Evolutionary conservation across 2,329 filamentous ascomycete genomes (phyloP).

Genomic region (Monosporascus sp.): DNA sequence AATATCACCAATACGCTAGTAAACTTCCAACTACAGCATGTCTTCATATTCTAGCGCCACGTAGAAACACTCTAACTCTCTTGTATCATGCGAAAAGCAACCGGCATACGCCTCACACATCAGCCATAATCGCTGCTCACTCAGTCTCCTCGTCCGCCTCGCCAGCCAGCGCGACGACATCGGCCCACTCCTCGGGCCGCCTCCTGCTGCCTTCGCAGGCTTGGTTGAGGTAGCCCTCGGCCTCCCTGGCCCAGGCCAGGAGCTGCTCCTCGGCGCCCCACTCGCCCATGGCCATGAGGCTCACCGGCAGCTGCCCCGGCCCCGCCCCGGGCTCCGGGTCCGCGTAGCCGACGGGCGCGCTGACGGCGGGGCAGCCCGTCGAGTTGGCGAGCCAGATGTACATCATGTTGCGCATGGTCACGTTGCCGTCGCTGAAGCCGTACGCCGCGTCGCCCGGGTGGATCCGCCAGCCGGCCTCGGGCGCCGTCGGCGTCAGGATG

Average conservation of each 20-base stretch:
- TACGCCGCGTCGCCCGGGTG: constrained; percentile 54
- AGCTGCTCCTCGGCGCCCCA: constrained; percentile 63
- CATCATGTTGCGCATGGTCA: constrained; percentile 71
- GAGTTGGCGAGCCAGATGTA: constrained; percentile 85
- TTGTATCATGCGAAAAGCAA: no score
- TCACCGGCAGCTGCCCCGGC: constrained; percentile 54
- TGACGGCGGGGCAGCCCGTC: constrained; percentile 70
- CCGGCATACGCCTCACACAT: no score
- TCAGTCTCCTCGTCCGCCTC: neutral
- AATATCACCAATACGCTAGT: no score
- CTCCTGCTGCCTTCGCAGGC: constrained; percentile 42
- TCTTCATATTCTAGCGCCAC: no score
- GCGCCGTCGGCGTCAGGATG: constrained; percentile 72
- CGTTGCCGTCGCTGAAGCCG: constrained; percentile 70
- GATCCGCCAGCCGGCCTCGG: constrained; percentile 69
- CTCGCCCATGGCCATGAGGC: constrained; percentile 59
- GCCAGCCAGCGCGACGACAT: constrained; percentile 42
- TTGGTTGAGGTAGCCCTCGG: constrained; percentile 50
- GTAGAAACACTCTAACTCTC: no score
- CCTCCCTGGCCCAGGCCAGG: constrained; percentile 53
- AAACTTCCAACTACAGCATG: no score
- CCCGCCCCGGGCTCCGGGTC: constrained; percentile 50
- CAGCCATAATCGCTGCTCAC: neutral
- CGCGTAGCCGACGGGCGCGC: constrained; percentile 69
- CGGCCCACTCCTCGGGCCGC: constrained; percentile 51